Evolutionary conservation across 176 grass and related monocot species (phyloP).

Genomic region (Hordeum marinum): DNA sequence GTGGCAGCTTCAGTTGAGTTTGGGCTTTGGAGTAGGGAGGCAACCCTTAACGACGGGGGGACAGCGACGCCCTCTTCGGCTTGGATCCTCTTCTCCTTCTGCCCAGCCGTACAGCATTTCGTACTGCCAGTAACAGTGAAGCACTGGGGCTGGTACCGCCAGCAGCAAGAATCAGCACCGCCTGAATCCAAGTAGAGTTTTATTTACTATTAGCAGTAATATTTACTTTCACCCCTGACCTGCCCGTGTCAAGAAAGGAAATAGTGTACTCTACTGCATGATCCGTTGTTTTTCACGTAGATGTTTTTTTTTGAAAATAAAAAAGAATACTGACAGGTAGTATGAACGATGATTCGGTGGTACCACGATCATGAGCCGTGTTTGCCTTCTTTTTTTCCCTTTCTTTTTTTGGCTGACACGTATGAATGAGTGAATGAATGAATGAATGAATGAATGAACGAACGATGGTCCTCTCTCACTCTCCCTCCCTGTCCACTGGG

Average conservation of each 20-base stretch:
- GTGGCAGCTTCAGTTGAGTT: too few relatives aligned
- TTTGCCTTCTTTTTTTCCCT: neutral
- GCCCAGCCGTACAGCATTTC: too few relatives aligned
- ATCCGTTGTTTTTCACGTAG: too few relatives aligned
- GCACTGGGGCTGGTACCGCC: too few relatives aligned
- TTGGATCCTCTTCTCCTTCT: too few relatives aligned
- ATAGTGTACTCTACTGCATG: too few relatives aligned
- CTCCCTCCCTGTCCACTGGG: neutral
- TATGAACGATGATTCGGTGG: neutral
- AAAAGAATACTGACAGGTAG: neutral
- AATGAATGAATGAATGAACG: neutral
- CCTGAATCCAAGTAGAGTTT: too few relatives aligned
- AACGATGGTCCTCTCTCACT: neutral
- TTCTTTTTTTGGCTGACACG: neutral
- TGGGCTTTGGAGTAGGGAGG: slow-evolving; percentile 12
- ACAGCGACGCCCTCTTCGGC: neutral
- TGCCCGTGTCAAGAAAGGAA: too few relatives aligned
- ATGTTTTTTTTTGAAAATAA: neutral
- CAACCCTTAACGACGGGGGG: neutral
- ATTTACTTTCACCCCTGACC: too few relatives aligned
- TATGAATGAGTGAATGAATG: neutral
- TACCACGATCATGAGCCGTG: neutral
- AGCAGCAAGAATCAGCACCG: too few relatives aligned
- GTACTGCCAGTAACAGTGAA: too few relatives aligned
- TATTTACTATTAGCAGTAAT: too few relatives aligned